Percentiles rank a stretch among this genome's conserved stretches.
Conservation (phyloP, 2,329 filamentous ascomycete species). For the Fusarium devonianum region DNA sequence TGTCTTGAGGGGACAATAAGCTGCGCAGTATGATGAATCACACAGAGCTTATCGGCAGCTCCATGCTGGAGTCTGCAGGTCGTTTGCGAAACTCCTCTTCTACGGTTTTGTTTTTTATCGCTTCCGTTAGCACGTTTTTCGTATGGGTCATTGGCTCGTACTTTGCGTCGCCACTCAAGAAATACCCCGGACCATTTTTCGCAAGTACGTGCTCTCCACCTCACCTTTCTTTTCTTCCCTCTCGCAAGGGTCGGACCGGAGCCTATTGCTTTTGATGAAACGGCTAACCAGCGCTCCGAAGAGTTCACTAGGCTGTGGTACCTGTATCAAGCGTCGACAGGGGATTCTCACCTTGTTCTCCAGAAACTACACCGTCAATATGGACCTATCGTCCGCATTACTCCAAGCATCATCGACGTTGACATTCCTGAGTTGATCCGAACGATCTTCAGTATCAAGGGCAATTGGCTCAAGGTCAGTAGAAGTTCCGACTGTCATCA, state of each 20-base stretch:
- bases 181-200: constrained; percentile 45
- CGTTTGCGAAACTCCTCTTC: not conserved
- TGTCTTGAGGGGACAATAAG: not conserved
- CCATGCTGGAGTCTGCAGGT: constrained; percentile 3
- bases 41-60: not conserved
- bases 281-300: constrained; percentile 1
- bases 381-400: constrained; percentile 52
- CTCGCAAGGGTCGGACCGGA: not conserved
- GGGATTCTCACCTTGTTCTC: constrained; percentile 42
- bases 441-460: constrained; percentile 46
- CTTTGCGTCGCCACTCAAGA: constrained; percentile 38
- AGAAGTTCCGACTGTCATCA: not conserved
- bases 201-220: constrained; percentile 35
- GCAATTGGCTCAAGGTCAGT: constrained; percentile 45
- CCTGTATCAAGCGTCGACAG: constrained; percentile 41
- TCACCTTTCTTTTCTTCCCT: not conserved
- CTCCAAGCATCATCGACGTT: constrained; percentile 49
- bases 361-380: constrained; percentile 48
- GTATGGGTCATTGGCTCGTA: constrained; percentile 24
- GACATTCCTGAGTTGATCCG: constrained; percentile 49
- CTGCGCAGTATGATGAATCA: constrained; percentile 10
- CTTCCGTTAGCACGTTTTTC: constrained; percentile 4
- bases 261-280: not conserved
- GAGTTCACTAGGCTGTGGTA: constrained; percentile 49
- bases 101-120: constrained; percentile 7